Conservation (phyloP, 2,329 filamentous ascomycete genomes). For the Aspergillus pseudotamarii region DNA sequence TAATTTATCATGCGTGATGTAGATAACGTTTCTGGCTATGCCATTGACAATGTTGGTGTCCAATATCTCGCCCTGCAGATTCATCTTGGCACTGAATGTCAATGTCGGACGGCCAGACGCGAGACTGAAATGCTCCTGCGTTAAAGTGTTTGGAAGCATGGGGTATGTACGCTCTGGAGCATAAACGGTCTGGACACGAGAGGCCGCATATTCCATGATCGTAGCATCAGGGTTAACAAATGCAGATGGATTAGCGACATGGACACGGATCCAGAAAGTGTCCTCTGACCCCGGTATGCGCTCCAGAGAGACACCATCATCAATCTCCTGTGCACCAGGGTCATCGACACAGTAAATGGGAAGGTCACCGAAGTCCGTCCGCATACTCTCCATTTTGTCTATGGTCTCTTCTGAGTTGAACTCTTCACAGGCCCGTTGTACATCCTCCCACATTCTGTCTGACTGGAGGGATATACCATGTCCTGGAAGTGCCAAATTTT, state of each 20-base stretch:
- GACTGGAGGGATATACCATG: conserved; percentile 36
- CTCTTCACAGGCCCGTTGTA: conserved; percentile 31
- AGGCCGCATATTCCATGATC: conserved; percentile 57
- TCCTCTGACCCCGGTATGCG: conserved; percentile 45
- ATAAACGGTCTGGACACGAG: conserved; percentile 58
- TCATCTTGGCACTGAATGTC: conserved; percentile 62
- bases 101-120: conserved; percentile 56
- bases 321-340: conserved; percentile 58
- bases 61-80: conserved; percentile 54
- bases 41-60: conserved; percentile 59
- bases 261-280: conserved; percentile 62
- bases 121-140: conserved; percentile 58
- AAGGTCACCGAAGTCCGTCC: conserved; percentile 60
- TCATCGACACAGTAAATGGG: conserved; percentile 64
- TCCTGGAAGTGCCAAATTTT: conserved; percentile 55
- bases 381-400: conserved; percentile 59
- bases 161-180: conserved; percentile 57
- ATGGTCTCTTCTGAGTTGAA: conserved; percentile 35
- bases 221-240: conserved; percentile 57
- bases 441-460: conserved; percentile 35
- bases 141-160: conserved; percentile 57
- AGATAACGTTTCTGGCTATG: conserved; percentile 57
- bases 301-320: conserved; percentile 65
- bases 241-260: conserved; percentile 66
- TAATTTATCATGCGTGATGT: conserved; percentile 52